Percentiles rank a stretch among this genome's conserved stretches.
phyloP scores from a whole-genome alignment of 2,329 filamentous ascomycete species.

The Parastagonospora avenae region DNA sequence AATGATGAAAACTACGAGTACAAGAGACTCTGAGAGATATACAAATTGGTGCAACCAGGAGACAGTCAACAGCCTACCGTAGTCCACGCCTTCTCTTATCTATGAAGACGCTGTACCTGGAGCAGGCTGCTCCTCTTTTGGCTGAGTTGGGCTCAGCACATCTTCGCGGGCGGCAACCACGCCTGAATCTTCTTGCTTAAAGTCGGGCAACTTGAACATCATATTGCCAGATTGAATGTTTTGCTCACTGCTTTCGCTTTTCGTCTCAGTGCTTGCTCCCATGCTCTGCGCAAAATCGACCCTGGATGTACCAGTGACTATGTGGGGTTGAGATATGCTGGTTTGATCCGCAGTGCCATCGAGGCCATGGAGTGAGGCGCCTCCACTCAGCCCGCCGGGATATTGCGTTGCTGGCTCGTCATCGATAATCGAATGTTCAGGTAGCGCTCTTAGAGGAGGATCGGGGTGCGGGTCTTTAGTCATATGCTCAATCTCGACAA shows the following conservation, averaged over 20 bases:
- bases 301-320: not conserved
- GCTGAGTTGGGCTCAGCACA: slow-evolving; percentile 16
- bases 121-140: not conserved
- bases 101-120: not conserved
- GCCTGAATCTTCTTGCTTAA: slow-evolving; percentile 7
- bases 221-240: slow-evolving; percentile 18
- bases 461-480: slow-evolving; percentile 39
- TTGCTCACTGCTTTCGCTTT: slow-evolving; percentile 1
- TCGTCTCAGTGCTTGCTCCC: not conserved
- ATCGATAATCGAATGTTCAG: slow-evolving; percentile 42
- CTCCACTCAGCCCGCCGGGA: not conserved
- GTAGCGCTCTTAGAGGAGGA: slow-evolving; percentile 39
- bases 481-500: slow-evolving; percentile 50
- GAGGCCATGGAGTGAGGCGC: slow-evolving; percentile 2
- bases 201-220: slow-evolving; percentile 25
- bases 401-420: slow-evolving; percentile 3
- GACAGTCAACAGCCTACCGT: not conserved
- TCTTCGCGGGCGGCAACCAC: slow-evolving; percentile 3
- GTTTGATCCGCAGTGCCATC: not conserved
- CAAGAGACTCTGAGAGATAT: not conserved
- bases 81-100: not conserved
- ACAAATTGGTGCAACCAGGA: not conserved
- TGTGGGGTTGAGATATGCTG: not conserved
- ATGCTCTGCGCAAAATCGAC: slow-evolving; percentile 2
- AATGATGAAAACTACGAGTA: slow-evolving; percentile 2